These are phyloP conservation scores for Ilyonectria robusta DNA, from an alignment of 2,329 filamentous ascomycete genomes.

Conservation along the genomic window DNA sequence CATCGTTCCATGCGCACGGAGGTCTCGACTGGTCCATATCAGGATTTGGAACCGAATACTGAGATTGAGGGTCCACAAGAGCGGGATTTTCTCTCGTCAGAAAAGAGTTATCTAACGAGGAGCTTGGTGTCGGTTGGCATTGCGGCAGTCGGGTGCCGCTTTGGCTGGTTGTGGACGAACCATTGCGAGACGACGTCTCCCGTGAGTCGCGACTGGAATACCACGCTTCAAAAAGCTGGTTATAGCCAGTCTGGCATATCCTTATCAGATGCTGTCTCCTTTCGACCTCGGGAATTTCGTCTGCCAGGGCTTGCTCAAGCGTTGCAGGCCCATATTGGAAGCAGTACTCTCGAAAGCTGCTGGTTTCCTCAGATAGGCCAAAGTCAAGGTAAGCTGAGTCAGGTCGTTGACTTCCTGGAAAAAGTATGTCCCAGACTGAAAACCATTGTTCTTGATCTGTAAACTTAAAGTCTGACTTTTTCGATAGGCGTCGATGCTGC, in stretches of 20 bases:
- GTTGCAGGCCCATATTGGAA: not conserved
- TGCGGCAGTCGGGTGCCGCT: not conserved
- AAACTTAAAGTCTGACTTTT: not conserved
- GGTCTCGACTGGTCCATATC: too few species aligned
- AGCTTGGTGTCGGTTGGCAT: not conserved
- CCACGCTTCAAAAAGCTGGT: not conserved
- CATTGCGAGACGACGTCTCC: not conserved
- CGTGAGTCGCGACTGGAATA: not conserved
- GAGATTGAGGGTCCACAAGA: not conserved
- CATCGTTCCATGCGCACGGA: too few species aligned
- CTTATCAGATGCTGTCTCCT: not conserved
- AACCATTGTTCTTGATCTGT: not conserved
- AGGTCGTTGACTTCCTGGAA: not conserved
- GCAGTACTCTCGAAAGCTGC: not conserved
- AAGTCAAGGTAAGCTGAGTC: not conserved
- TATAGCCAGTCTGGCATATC: not conserved
- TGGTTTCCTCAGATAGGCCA: not conserved
- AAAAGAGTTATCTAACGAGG: not conserved
- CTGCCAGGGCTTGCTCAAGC: not conserved
- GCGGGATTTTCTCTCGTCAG: not conserved
- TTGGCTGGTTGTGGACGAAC: not conserved
- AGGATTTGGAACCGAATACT: not conserved
- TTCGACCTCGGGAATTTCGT: not conserved
- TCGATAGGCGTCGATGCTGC: not conserved
- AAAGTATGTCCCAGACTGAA: not conserved